Evolutionary conservation across 2,329 filamentous ascomycete species (phyloP), one percentile per base, ranked within the genome.

Genomic region (Talaromyces sp.): DNA sequence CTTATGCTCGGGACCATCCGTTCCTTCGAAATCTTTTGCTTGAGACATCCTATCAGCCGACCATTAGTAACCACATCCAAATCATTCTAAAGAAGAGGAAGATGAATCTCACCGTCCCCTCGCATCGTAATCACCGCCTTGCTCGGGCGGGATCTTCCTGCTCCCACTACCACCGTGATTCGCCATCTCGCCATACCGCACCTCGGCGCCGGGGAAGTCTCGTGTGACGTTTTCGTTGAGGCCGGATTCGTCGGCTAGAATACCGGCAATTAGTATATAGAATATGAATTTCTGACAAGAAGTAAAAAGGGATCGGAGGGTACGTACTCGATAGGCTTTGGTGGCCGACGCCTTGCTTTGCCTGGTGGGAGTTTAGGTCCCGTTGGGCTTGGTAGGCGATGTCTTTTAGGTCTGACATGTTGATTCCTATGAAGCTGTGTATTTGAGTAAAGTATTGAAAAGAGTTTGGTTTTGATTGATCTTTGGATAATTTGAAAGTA

Each of bases 291-390:
- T 49, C 13, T 27, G 27, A 25, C 15, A 8, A 25, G 19, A 58
- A n/a, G 25, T 10, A 7, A 6, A 27, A 27, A 31, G 8, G 17
- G 13, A 22, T 19, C 7, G n/a, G 27, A n/a, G 7, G 31, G 15
- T 8, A 29, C 11, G 19, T 76, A 81, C 78, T 74, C 22, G 78
- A 78, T 60, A 76, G 73, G 67, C 78, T 80, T 67, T 77, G 74
- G 7, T 65, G 71, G n/a, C 76, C 76, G 62, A 72, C 67, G 6
- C 77, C 76, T 63, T 77, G 76, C 68, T 80, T 80, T 25, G 75
- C 73, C 65, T 78, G 72, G 68, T 78, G 73, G 58, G 72, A 72
- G 69, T 79, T 80, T 31, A 81, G 76, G 56, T 81, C 77, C 56
- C 72, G 71, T 71, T 81, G 75, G 11, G 78, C 77, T 47, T 75